Conservation (phyloP, 805 yeast genomes). For the Clavispora carvajalis region DNA sequence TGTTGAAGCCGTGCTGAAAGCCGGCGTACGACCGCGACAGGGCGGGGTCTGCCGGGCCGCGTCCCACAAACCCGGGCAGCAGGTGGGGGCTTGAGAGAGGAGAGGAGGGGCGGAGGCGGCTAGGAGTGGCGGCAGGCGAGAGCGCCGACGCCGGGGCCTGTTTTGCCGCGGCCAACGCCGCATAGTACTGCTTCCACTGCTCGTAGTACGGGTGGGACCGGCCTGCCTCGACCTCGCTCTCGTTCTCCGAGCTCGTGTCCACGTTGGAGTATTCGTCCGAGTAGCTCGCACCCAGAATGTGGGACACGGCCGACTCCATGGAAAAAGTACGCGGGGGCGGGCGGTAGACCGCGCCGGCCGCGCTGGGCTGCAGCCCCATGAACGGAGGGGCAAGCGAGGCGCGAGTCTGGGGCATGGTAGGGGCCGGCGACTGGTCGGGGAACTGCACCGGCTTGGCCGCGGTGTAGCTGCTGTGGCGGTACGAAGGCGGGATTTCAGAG, state of each 20-base stretch:
- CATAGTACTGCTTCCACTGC: constrained; percentile 37
- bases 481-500: neutral
- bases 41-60: neutral
- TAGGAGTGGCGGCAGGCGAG: neutral
- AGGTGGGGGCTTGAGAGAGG: no score
- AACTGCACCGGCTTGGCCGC: neutral
- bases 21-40: neutral
- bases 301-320: neutral
- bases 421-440: neutral
- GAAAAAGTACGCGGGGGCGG: neutral
- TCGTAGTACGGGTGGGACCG: constrained; percentile 25
- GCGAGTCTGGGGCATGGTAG: constrained; percentile 2
- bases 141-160: no score
- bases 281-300: neutral
- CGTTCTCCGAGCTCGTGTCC: constrained; percentile 8
- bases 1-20: constrained; percentile 1
- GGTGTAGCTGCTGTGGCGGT: constrained; percentile 1
- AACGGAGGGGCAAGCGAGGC: neutral
- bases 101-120: neutral
- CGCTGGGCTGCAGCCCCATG: neutral
- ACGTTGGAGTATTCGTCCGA: constrained; percentile 3
- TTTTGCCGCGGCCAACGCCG: constrained; percentile 16
- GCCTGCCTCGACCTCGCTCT: constrained; percentile 4
- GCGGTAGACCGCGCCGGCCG: neutral
- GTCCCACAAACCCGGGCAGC: constrained; percentile 1